phyloP scores from a whole-genome alignment of 352 stramenopile genomes.

The Phytophthora litchii region DNA sequence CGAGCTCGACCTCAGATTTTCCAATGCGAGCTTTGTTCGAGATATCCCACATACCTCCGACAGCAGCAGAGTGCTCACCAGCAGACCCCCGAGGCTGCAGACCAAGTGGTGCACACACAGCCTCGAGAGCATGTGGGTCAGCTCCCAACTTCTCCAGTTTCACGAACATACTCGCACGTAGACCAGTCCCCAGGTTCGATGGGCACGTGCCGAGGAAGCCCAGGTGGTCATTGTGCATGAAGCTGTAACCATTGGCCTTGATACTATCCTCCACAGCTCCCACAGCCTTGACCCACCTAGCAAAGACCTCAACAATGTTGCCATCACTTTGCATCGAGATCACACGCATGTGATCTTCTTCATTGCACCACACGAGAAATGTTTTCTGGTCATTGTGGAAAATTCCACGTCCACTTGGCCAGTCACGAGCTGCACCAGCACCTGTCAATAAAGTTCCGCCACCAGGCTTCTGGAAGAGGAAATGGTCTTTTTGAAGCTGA shows the following conservation, averaged over 20 bases:
- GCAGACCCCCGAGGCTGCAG: constrained; percentile 83
- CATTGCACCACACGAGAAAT: constrained; percentile 91
- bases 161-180: constrained; percentile 87
- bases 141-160: constrained; percentile 81
- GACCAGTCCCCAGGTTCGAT: constrained; percentile 87
- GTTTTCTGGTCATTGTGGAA: constrained; percentile 93
- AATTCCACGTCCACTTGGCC: constrained; percentile 92
- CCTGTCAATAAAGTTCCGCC: constrained; percentile 84
- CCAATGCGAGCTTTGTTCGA: constrained; percentile 95
- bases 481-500: constrained; percentile 91
- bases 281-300: constrained; percentile 83
- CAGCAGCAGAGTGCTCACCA: constrained; percentile 82
- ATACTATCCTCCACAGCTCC: constrained; percentile 77
- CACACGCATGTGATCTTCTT: constrained; percentile 92
- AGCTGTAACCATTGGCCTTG: constrained; percentile 79
- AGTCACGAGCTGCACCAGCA: constrained; percentile 91
- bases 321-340: constrained; percentile 91
- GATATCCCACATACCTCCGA: constrained; percentile 92
- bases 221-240: constrained; percentile 92
- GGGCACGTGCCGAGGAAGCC: constrained; percentile 88
- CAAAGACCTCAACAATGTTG: constrained; percentile 92
- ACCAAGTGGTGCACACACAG: constrained; percentile 76
- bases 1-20: constrained; percentile 94
- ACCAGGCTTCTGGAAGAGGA: constrained; percentile 94
- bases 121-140: constrained; percentile 71